Percentiles rank a stretch among this genome's conserved stretches.
phyloP scores from a whole-genome alignment of 2,329 filamentous ascomycete genomes.

The Diplocarpon rosae region DNA sequence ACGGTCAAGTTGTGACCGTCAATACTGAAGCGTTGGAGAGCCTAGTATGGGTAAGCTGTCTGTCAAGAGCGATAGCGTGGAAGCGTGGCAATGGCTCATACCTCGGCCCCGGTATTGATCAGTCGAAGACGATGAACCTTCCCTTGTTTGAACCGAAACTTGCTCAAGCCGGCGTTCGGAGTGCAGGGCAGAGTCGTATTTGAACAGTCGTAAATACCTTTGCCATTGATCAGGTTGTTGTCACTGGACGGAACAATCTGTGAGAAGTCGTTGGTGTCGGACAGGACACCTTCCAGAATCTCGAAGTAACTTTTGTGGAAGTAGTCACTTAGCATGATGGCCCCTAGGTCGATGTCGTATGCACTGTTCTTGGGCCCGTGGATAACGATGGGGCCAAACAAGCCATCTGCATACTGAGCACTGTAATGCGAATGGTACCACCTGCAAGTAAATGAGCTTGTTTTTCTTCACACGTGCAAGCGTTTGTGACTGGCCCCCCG shows the following conservation, averaged over 20 bases:
- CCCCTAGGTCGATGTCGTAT: constrained; percentile 51
- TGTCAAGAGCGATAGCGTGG: neutral
- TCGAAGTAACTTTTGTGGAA: constrained; percentile 5
- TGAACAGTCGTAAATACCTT: constrained; percentile 17
- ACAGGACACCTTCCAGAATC: constrained; percentile 19
- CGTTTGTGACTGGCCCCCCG: no score
- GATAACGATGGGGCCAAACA: constrained; percentile 48
- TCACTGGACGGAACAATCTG: constrained; percentile 5
- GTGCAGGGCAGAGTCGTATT: constrained; percentile 9
- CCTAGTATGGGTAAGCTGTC: neutral
- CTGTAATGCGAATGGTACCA: constrained; percentile 51
- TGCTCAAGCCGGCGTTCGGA: constrained; percentile 14
- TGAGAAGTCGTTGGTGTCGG: constrained; percentile 1
- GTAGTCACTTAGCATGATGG: constrained; percentile 27
- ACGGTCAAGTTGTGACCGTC: constrained; percentile 45
- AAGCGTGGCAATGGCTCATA: neutral
- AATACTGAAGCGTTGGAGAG: constrained; percentile 34
- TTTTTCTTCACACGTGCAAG: no score
- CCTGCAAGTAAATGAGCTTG: constrained; percentile 19
- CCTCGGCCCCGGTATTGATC: constrained; percentile 35
- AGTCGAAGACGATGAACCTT: constrained; percentile 36
- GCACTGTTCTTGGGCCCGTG: constrained; percentile 42
- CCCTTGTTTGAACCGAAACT: constrained; percentile 30
- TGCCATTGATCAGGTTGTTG: constrained; percentile 25
- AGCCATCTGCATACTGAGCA: constrained; percentile 38